These are phyloP conservation scores for Urochloa ruziziensis DNA, from an alignment of 176 grass and related monocot genomes.

Conservation along the genomic window DNA sequence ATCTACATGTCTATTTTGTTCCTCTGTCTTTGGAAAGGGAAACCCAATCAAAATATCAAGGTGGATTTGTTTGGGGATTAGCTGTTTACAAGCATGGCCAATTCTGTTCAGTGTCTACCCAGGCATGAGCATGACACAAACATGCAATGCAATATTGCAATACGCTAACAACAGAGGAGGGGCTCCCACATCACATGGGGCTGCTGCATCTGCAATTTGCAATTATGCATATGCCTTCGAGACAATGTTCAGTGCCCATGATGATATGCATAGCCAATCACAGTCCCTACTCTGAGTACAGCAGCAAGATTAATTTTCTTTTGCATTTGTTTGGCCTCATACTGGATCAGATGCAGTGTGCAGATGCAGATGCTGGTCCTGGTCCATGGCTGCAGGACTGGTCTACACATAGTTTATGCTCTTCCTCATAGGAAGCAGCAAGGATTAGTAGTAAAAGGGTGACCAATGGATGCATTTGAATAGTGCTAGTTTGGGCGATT, in stretches of 20 bases:
- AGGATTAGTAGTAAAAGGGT: background rate
- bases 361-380: constrained; percentile 10
- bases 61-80: constrained; percentile 3
- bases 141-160: background rate
- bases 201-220: constrained; percentile 10
- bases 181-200: constrained; percentile 39
- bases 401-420: constrained; percentile 33
- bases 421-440: constrained; percentile 38
- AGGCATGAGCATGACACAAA: background rate
- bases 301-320: constrained; percentile 20
- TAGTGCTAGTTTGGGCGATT: constrained; percentile 18
- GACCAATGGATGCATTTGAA: constrained; percentile 4
- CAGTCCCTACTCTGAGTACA: constrained; percentile 18
- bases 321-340: constrained; percentile 33
- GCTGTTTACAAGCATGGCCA: constrained; percentile 10
- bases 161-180: constrained; percentile 7
- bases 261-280: constrained; percentile 30
- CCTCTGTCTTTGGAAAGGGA: background rate
- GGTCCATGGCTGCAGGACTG: constrained; percentile 34
- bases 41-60: constrained; percentile 5
- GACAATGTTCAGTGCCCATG: constrained; percentile 30
- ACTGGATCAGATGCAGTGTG: constrained; percentile 27
- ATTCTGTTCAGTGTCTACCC: background rate
- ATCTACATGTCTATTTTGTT: background rate
- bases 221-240: constrained; percentile 36